A percentile compares a stretch with the other conserved stretches of the same genome.
Evolutionary conservation across 306 rosid species (phyloP).

Genomic region (Gleditsia sinensis): DNA sequence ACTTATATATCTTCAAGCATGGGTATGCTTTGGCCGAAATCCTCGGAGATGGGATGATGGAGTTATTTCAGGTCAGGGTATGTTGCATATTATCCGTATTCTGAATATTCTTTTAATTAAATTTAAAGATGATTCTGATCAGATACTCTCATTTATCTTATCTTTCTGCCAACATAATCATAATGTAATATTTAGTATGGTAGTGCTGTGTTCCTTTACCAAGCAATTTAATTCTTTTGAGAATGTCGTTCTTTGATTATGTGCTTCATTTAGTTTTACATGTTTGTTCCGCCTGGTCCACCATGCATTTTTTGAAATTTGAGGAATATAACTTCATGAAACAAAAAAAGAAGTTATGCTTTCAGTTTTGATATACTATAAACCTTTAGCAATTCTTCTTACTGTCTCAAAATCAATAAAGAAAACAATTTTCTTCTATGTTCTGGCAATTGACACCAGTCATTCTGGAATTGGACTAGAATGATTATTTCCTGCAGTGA

Average conservation of each 20-base stretch:
- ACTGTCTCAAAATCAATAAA: not conserved
- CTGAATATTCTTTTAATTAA: too few relatives aligned
- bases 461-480: not conserved
- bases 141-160: too few relatives aligned
- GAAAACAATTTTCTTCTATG: not conserved
- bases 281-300: not conserved
- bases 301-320: not conserved
- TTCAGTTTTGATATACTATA: not conserved
- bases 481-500: not conserved
- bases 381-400: not conserved
- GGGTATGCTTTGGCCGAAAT: too few relatives aligned
- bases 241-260: not conserved
- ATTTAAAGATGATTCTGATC: too few relatives aligned
- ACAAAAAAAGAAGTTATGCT: not conserved
- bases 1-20: too few relatives aligned
- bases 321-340: not conserved
- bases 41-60: too few relatives aligned
- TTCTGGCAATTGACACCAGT: not conserved
- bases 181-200: not conserved
- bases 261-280: not conserved
- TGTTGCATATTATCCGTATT: too few relatives aligned
- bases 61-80: too few relatives aligned
- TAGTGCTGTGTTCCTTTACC: not conserved
- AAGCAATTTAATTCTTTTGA: not conserved
- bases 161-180: not conserved